Base-by-base conservation (phyloP, 371 early-diverging fungal species). In the Entomophthora muscae region DNA sequence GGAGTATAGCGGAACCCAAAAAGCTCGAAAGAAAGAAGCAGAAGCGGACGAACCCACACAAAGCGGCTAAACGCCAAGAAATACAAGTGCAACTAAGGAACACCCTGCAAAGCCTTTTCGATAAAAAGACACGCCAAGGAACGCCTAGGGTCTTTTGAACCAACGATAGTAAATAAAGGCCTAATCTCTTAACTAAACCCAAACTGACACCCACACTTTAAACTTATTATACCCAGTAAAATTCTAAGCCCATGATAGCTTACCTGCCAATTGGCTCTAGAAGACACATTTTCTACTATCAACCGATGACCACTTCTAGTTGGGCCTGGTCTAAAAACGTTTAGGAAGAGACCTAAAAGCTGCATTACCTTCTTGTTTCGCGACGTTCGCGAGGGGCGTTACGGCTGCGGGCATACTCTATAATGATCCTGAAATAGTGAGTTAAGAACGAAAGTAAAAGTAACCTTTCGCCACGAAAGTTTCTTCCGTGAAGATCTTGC, bases 241-340 rank as follows among this genome's bases (percentile, higher is more conserved):
- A 23, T 55, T 55, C 21, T 61, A 33, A 63, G 58, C 71, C 63
- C 70, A 70, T 57, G 64, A 67, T 69, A 71, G 69, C 80, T 73
- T 84, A 86, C 87, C 87, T 86, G 87, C 87, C 87, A 86, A 78
- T 76, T 83, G 70, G 81, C 79, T 64, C 85, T 81, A 54, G 81
- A 76, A 65, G 87, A 78, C 62, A 86, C 76, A 68, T 81, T 81
- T 61, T 83, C 83, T 54, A 86, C 78, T 67, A 82, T 76, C 65
- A 86, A 71, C 51, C 87, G 79, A 64, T 85, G 74, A 55, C 76
- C 75, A 65, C 78, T 67, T 68, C 70, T 73, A 61, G 78, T 77
- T 32, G 77, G 77, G n/a, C 78, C 78, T 65, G 76, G 75, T 67
- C 70, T n/a, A n/a, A n/a, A 76, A 76, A 68, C 71, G 69, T 55